These are phyloP conservation scores for Thermochaetoides dissita DNA, from an alignment of 2,329 filamentous ascomycete genomes.

Conservation along the genomic window DNA sequence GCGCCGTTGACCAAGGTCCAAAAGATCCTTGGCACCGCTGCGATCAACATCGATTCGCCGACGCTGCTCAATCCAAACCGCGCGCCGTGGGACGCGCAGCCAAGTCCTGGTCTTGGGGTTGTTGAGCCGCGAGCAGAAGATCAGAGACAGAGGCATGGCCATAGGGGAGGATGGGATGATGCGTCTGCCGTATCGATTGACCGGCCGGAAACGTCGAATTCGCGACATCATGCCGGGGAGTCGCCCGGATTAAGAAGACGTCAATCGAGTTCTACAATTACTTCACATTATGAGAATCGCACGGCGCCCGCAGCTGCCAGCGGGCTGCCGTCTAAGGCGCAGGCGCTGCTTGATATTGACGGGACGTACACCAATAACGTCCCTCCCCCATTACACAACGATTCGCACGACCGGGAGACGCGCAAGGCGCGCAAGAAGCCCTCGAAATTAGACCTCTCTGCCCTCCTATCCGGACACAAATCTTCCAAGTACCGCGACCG, in stretches of 20 bases:
- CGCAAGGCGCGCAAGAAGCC: conserved; percentile 31
- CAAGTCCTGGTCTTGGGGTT: conserved; percentile 31
- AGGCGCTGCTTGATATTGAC: conserved; percentile 33
- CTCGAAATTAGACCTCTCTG: conserved; percentile 34
- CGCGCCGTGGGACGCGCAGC: conserved; percentile 31
- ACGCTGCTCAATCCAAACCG: not conserved
- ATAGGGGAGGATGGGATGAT: conserved; percentile 26
- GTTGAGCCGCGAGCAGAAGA: conserved; percentile 25
- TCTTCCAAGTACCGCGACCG: conserved; percentile 19
- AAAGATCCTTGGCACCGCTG: conserved; percentile 33
- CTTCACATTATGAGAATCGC: conserved; percentile 42
- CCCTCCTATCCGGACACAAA: conserved; percentile 24
- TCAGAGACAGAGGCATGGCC: conserved; percentile 15
- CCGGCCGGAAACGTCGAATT: conserved; percentile 14
- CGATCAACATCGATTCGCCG: conserved; percentile 28
- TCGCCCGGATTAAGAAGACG: conserved; percentile 32
- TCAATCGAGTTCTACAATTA: conserved; percentile 40
- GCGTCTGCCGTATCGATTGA: conserved; percentile 32
- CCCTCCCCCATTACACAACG: conserved; percentile 9
- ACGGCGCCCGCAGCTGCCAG: conserved; percentile 43
- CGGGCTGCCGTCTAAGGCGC: conserved; percentile 34
- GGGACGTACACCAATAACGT: conserved; percentile 16
- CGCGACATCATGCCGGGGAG: conserved; percentile 22
- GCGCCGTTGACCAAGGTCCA: conserved; percentile 36
- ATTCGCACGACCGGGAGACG: too few relatives aligned